A percentile compares a stretch with the other conserved stretches of the same genome.
Evolutionary conservation across 2,329 filamentous ascomycete genomes (phyloP).

Genomic region (Alternaria alternata): DNA sequence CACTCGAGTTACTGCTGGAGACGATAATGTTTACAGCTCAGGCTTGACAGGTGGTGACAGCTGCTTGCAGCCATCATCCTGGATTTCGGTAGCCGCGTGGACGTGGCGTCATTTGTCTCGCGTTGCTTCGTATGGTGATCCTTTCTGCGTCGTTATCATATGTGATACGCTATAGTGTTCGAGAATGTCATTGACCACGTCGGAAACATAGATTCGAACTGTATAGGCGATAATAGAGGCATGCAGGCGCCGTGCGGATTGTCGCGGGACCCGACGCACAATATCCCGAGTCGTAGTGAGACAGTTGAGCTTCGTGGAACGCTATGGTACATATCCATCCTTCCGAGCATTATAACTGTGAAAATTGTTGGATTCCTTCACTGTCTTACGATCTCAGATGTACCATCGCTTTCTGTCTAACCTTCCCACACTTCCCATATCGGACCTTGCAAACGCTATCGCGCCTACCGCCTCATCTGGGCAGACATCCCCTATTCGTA

Average conservation of each 20-base stretch:
- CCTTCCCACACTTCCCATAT: slow-evolving; percentile 24
- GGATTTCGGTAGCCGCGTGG: slow-evolving; percentile 9
- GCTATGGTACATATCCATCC: not conserved
- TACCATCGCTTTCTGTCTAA: slow-evolving; percentile 35
- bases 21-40: slow-evolving; percentile 11
- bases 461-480: slow-evolving; percentile 35
- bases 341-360: not conserved
- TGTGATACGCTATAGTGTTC: not conserved
- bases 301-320: not conserved
- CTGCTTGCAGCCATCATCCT: slow-evolving; percentile 10
- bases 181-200: not conserved
- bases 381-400: slow-evolving; percentile 15
- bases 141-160: not conserved
- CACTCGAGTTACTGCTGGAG: not conserved
- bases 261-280: not conserved
- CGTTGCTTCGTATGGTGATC: not conserved
- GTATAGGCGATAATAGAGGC: not conserved
- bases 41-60: slow-evolving; percentile 8
- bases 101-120: not conserved
- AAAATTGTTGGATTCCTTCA: rapidly evolving
- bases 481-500: slow-evolving; percentile 43
- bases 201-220: not conserved
- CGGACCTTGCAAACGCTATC: slow-evolving; percentile 36
- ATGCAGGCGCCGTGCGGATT: not conserved
- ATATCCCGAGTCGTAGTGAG: not conserved